Base-by-base conservation (phyloP, 1,284 basidiomycete species). In the Somion occarium region DNA sequence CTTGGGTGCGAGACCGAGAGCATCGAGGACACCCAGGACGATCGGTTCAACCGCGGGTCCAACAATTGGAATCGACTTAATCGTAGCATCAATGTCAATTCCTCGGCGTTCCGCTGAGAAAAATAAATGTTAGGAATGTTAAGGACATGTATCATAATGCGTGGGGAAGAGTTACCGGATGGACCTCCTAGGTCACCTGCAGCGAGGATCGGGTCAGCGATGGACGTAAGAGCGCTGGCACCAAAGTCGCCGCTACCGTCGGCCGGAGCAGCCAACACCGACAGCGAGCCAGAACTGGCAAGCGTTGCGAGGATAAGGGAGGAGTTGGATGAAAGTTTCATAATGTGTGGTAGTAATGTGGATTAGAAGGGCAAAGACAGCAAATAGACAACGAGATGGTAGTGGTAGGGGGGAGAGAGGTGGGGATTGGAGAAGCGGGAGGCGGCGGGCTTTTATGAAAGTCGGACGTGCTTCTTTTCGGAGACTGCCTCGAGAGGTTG, bases 281-380 rank as follows among this genome's bases (percentile, higher is more conserved):
- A 53, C 12, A 63, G 46, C 37, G 60, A 62, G 18, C 67, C 56
- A 24, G 67, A 67, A 23, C 65, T 56, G 19, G 65, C 71, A 26
- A 74, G 60, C 13, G 65, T 61, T 19, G 68, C 69, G 50, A 74
- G 53, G 55, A 73, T 54, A 53, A 68, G 53, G 38, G 71, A 65
- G 12, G 73, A 68, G 58, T 68, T 63, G 48, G 63, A 52, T 5
- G 69, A 55, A 56, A 69, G 59, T 58, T 64, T 72, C 73, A 74
- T 75, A 54, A 47, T 61, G 60, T 54, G 57, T 59, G 55, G 59
- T 57, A 56, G 60, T 53, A 51, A 50, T 59, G 54, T 57, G 59
- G 49, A 44, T 53, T 9, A 38, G 53, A 55, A 54, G 59, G 60
- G 58, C 60, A 50, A 41, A 45, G 53, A 59, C 37, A 59, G 57